Evolutionary conservation across 192 early-diverging fungal genomes (phyloP).

Genomic region (Backusella parvicylindrica): DNA sequence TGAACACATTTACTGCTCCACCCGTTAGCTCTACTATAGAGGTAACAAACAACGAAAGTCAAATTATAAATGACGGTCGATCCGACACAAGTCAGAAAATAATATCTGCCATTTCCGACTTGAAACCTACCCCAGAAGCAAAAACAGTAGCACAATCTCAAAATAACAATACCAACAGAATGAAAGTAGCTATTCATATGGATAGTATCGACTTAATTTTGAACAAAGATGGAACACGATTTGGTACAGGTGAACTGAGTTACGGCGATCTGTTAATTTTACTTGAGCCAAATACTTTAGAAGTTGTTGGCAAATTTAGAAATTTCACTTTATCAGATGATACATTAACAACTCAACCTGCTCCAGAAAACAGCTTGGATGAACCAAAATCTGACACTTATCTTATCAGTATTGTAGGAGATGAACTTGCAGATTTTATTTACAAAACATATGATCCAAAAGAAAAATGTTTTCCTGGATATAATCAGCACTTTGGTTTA

Average conservation of each 20-base stretch:
- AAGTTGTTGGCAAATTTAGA: slow-evolving; percentile 50
- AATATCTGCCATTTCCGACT: background rate
- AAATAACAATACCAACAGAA: background rate
- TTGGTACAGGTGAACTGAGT: slow-evolving; percentile 58
- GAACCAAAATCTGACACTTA: slow-evolving; percentile 21
- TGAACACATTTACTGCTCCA: slow-evolving; percentile 51
- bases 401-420: slow-evolving; percentile 69
- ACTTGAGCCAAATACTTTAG: slow-evolving; percentile 41
- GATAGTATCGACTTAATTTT: slow-evolving; percentile 39
- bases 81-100: background rate
- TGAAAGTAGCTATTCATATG: slow-evolving; percentile 25
- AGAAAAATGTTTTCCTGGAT: slow-evolving; percentile 58
- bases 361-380: background rate
- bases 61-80: background rate
- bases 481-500: slow-evolving; percentile 60
- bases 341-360: slow-evolving; percentile 1
- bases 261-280: slow-evolving; percentile 52
- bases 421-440: slow-evolving; percentile 68
- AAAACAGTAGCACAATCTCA: background rate
- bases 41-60: background rate
- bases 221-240: slow-evolving; percentile 55
- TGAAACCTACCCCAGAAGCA: background rate
- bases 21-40: background rate
- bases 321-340: slow-evolving; percentile 55
- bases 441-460: slow-evolving; percentile 65